Evolutionary conservation across 331 rosid species (phyloP).

Genomic region (Saraca asoca): DNA sequence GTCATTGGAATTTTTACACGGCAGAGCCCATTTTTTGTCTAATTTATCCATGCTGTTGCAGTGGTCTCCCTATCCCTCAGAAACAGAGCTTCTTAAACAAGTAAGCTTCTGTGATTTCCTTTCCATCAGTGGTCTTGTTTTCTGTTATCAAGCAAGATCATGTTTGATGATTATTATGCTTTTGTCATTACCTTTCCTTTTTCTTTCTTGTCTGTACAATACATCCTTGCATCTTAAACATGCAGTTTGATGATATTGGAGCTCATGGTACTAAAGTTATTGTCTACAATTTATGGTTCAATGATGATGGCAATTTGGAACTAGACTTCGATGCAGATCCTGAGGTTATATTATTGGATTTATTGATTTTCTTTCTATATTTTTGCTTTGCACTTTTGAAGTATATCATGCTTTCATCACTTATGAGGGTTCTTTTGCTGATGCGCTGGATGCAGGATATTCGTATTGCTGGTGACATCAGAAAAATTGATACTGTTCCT

Average conservation of each 20-base stretch:
- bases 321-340: constrained; percentile 75
- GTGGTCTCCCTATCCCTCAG: constrained; percentile 87
- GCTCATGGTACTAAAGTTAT: constrained; percentile 79
- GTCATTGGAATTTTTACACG: constrained; percentile 49
- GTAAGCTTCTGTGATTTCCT: constrained; percentile 40
- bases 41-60: constrained; percentile 63
- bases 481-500: constrained; percentile 29
- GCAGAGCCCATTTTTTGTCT: constrained; percentile 51
- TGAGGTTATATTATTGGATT: constrained; percentile 51
- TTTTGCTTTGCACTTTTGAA: constrained; percentile 9
- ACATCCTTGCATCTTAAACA: constrained; percentile 19
- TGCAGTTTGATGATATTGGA: constrained; percentile 74
- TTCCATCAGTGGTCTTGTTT: constrained; percentile 1
- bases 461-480: constrained; percentile 54
- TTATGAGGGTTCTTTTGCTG: constrained; percentile 22
- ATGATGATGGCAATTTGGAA: constrained; percentile 58
- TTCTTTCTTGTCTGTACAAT: not conserved
- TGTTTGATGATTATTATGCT: constrained; percentile 1
- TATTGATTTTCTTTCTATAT: constrained; percentile 9
- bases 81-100: constrained; percentile 69
- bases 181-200: not conserved
- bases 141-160: not conserved
- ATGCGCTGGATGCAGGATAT: constrained; percentile 67
- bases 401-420: constrained; percentile 14
- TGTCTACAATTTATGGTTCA: constrained; percentile 78